A percentile compares a stretch with the other conserved stretches of the same genome.
Conservation (phyloP, 2,329 filamentous ascomycete species). For the Pseudogymnoascus sp. region DNA sequence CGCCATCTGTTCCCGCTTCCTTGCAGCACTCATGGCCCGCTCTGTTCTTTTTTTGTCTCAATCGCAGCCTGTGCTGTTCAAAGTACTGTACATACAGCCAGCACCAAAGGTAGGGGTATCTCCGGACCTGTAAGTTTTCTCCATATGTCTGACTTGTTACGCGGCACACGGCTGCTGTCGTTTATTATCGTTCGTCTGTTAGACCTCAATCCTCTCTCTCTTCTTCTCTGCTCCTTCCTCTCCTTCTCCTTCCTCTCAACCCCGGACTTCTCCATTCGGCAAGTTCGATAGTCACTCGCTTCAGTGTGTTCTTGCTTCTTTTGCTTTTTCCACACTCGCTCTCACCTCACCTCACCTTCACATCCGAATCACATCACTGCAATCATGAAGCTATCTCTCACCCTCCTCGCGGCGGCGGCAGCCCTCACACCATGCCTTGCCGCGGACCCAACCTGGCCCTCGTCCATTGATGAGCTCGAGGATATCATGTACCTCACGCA, state of each 20-base stretch:
- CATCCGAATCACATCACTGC: not conserved
- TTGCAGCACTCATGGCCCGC: not conserved
- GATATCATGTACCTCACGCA: conserved; percentile 55
- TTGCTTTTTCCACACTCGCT: not conserved
- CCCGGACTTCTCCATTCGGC: not conserved
- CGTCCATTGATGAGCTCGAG: conserved; percentile 52
- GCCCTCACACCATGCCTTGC: conserved; percentile 9
- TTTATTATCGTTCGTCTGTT: not conserved
- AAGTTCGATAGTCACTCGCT: not conserved
- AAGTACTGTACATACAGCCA: not conserved
- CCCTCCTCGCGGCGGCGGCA: conserved; percentile 14
- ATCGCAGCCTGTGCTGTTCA: not conserved
- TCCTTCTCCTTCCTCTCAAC: not conserved
- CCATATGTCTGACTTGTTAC: not conserved
- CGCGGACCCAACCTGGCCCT: conserved; percentile 55
- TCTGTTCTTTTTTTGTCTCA: conserved; percentile 1
- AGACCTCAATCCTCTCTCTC: not conserved
- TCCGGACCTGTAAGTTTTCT: not conserved
- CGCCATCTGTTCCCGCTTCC: conserved; percentile 3
- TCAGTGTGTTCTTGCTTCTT: not conserved
- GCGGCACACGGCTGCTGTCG: not conserved
- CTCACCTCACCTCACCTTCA: not conserved
- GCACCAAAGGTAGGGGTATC: not conserved
- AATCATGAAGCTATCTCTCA: conserved; percentile 21
- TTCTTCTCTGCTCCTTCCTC: not conserved